Evolutionary conservation across 805 yeast genomes (phyloP), one percentile per base, ranked within the genome.

Genomic region (Myxozyma kluyveri): DNA sequence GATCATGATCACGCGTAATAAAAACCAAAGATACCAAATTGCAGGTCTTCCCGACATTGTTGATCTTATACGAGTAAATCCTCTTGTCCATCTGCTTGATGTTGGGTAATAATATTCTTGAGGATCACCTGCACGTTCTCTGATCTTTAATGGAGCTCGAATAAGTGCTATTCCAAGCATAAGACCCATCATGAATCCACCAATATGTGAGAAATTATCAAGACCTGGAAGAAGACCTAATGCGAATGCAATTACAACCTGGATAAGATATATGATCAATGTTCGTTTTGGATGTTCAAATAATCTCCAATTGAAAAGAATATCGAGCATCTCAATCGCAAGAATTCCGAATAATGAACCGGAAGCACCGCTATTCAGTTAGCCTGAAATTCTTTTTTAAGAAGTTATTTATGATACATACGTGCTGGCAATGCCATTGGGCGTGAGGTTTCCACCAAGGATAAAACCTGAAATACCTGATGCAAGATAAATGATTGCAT

Each of bases 191-290:
- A 81, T 76, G 67, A 84, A 82, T 4, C 90, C 90, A 9, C 90
- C 90, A 59, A 84, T 77, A 65, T 84, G 89, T 39, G 85, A 75
- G 62, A 84, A 84, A 64, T 84, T 84, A 65, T 84, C 90, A 48
- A 84, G 64, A 0, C 90, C 90, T 0, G 90, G 90, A 14, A 84
- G 67, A 18, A 84, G 69, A 0, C 90, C 90, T 18, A 84, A 67
- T 4, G 77, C 84, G 42, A 84, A 73, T 35, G 82, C 74, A 3
- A 83, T 71, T 10, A 83, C 61, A 33, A 84, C 74, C 63, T 84
- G 88, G 7, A 69, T 67, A n/a, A 82, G 54, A 68, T 81, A 75
- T 12, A 76, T 70, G 21, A 65, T 43, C 10, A 84, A 67, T 31
- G 76, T 71, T 4, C 75, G 62, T 32, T 69, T 70, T 56, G 80